Percentiles rank a stretch among this genome's conserved stretches.
phyloP scores from a whole-genome alignment of 805 yeast species.

The Yamadazyma sp. region DNA sequence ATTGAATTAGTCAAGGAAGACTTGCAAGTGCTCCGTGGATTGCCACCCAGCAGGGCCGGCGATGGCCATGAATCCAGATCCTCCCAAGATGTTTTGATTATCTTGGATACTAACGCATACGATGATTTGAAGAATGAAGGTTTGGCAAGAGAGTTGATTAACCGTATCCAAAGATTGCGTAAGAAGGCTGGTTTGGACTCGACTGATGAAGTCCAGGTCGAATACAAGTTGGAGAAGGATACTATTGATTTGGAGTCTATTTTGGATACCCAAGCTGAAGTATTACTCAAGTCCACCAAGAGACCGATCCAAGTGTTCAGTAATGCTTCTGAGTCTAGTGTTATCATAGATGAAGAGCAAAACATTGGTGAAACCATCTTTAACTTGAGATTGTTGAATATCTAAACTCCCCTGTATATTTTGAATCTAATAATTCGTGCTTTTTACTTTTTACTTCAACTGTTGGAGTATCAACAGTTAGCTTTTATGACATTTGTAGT shows the following conservation, averaged over 20 bases:
- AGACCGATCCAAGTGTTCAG: slow-evolving; percentile 52
- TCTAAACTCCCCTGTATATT: slow-evolving; percentile 29
- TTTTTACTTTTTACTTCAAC: too few species aligned
- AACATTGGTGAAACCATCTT: slow-evolving; percentile 70
- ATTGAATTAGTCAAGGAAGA: slow-evolving; percentile 86
- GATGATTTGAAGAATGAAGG: slow-evolving; percentile 92
- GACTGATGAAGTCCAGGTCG: slow-evolving; percentile 91
- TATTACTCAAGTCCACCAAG: slow-evolving; percentile 78
- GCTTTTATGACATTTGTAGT: too few species aligned
- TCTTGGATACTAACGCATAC: slow-evolving; percentile 83
- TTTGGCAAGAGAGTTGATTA: slow-evolving; percentile 91
- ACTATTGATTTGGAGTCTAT: slow-evolving; percentile 64
- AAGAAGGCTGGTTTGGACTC: slow-evolving; percentile 94
- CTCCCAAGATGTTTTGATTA: slow-evolving; percentile 84
- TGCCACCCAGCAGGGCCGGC: slow-evolving; percentile 64
- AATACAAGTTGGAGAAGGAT: slow-evolving; percentile 67
- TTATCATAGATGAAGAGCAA: slow-evolving; percentile 89
- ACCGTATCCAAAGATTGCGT: slow-evolving; percentile 96
- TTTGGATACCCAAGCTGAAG: slow-evolving; percentile 60
- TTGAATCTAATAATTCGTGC: neutral
- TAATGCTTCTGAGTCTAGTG: slow-evolving; percentile 38
- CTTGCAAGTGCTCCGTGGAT: slow-evolving; percentile 83
- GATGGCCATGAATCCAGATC: slow-evolving; percentile 85
- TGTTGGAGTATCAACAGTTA: too few species aligned
- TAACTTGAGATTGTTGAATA: slow-evolving; percentile 71